Evolutionary conservation across 257 asterid species (phyloP).

Genomic region (Henckelia pumila): DNA sequence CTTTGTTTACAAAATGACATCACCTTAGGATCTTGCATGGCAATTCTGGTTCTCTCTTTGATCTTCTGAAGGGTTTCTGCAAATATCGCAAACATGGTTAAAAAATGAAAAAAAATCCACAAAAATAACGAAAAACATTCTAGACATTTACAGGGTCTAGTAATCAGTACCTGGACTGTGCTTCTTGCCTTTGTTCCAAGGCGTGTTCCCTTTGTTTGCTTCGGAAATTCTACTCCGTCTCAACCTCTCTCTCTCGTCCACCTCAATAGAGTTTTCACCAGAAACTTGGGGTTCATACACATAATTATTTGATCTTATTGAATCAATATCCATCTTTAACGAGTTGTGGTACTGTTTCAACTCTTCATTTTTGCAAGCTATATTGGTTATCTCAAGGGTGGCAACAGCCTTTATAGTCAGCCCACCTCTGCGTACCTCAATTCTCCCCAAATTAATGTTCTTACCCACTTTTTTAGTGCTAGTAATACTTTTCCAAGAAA

Average conservation of each 20-base stretch:
- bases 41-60: conserved; percentile 80
- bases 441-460: conserved; percentile 33
- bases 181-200: conserved; percentile 97
- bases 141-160: not conserved
- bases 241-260: conserved; percentile 67
- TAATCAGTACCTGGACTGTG: conserved; percentile 72
- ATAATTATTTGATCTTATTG: conserved; percentile 32
- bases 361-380: conserved; percentile 31
- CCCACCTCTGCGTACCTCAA: conserved; percentile 41
- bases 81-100: conserved; percentile 24
- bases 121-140: not conserved
- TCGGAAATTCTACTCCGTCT: conserved; percentile 92
- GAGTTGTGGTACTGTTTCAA: conserved; percentile 32
- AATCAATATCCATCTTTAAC: conserved; percentile 40
- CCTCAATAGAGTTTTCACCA: conserved; percentile 45
- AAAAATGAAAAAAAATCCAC: conserved; percentile 6
- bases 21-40: conserved; percentile 99
- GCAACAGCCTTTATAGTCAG: conserved; percentile 63
- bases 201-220: conserved; percentile 90
- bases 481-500: conserved; percentile 37
- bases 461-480: conserved; percentile 33
- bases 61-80: conserved; percentile 85
- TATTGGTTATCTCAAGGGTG: conserved; percentile 52
- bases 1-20: conserved; percentile 69
- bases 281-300: conserved; percentile 36